Conservation (phyloP, 148 eudicot species). For the Fagopyrum homotropicum region DNA sequence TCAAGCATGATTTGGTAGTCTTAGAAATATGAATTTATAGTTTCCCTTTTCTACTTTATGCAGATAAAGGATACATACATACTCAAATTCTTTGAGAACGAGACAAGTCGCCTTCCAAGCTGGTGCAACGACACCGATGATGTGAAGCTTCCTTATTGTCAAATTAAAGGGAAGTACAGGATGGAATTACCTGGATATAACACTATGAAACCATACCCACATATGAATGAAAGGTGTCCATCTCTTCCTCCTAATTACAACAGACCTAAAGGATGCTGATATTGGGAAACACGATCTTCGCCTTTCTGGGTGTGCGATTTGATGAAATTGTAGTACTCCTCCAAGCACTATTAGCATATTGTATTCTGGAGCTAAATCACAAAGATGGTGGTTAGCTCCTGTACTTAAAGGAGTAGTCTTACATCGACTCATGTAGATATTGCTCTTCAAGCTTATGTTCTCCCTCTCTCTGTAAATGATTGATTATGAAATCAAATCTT, state of each 20-base stretch:
- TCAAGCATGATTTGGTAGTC: not conserved
- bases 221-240: conserved; percentile 87
- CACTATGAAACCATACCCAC: conserved; percentile 63
- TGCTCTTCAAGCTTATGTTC: not conserved
- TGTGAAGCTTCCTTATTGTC: conserved; percentile 78
- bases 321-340: not conserved
- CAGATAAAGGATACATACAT: conserved; percentile 96
- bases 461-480: not conserved
- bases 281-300: not conserved
- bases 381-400: not conserved
- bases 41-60: conserved; percentile 19
- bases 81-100: conserved; percentile 68
- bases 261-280: conserved; percentile 57
- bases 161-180: conserved; percentile 76
- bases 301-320: conserved; percentile 2
- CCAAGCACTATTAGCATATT: not conserved
- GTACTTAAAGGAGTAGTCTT: not conserved
- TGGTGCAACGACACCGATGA: conserved; percentile 88
- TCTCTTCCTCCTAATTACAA: conserved; percentile 74
- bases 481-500: not conserved
- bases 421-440: not conserved
- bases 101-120: conserved; percentile 73
- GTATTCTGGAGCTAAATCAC: not conserved
- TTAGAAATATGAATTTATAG: not conserved
- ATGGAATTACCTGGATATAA: conserved; percentile 94